Conservation (phyloP, 2,329 filamentous ascomycete species). For the Diaporthe batatas region DNA sequence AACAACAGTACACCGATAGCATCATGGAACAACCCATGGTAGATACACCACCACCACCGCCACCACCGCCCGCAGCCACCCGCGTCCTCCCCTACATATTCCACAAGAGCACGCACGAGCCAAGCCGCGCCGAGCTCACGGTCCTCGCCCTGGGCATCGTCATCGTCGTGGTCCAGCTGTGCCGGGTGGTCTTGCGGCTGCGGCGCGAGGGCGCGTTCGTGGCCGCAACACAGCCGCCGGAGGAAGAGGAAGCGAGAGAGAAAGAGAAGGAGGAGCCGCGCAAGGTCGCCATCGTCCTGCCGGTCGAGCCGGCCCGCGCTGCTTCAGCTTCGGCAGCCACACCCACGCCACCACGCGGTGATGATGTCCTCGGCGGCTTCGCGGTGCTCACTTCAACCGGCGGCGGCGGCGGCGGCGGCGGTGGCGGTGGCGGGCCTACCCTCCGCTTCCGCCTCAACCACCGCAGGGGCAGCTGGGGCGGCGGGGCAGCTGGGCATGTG, state of each 20-base stretch:
- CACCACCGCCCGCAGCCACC: neutral
- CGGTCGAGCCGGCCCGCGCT: neutral
- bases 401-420: neutral
- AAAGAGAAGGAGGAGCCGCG: neutral
- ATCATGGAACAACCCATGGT: neutral
- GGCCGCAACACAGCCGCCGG: no score
- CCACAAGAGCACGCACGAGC: conserved; percentile 42
- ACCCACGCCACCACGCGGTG: neutral
- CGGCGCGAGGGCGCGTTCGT: conserved; percentile 34
- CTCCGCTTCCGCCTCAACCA: conserved; percentile 19
- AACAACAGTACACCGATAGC: neutral
- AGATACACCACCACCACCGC: no score
- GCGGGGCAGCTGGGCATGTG: no score
- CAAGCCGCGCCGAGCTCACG: conserved; percentile 51
- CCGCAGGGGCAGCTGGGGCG: conserved; percentile 34
- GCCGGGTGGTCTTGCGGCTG: conserved; percentile 50
- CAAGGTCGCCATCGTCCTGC: conserved; percentile 3
- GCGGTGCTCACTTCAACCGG: neutral
- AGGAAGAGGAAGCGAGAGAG: no score
- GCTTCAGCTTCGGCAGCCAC: no score
- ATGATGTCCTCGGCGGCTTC: neutral
- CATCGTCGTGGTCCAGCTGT: conserved; percentile 51
- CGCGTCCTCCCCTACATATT: conserved; percentile 1
- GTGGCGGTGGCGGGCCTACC: neutral
- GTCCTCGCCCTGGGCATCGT: conserved; percentile 52